Evolutionary conservation across 129 eudicot genomes (phyloP).

Genomic region (Flaveria ramosissima): DNA sequence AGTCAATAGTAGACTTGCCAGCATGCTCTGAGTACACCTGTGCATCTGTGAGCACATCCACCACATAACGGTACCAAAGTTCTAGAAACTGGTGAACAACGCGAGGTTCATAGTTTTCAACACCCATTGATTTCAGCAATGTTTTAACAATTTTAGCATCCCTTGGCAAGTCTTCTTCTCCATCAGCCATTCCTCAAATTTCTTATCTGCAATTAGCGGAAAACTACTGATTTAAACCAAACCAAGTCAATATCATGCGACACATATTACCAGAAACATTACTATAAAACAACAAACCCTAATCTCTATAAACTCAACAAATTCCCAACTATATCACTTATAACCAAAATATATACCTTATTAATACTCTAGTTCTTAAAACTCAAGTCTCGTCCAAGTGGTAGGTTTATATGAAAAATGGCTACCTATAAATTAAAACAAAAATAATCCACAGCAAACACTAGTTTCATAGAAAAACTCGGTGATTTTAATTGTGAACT

Average conservation of each 20-base stretch:
- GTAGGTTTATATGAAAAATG: not conserved
- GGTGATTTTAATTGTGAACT: not conserved
- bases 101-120: constrained; percentile 81
- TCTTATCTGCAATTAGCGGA: constrained; percentile 18
- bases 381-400: not conserved
- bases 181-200: constrained; percentile 56
- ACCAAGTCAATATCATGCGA: not conserved
- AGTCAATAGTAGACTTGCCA: constrained; percentile 71
- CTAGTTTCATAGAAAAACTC: not conserved
- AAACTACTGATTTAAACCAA: not conserved
- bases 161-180: constrained; percentile 81
- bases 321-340: not conserved
- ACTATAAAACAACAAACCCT: not conserved
- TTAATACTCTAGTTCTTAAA: not conserved
- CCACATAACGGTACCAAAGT: constrained; percentile 82
- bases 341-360: not conserved
- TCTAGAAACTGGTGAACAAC: constrained; percentile 88
- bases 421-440: not conserved
- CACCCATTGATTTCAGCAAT: constrained; percentile 81
- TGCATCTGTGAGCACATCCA: constrained; percentile 82
- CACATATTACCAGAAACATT: not conserved
- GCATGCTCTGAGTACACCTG: constrained; percentile 94
- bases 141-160: constrained; percentile 94
- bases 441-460: not conserved
- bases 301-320: not conserved